Base-by-base conservation (phyloP, 1,139 yeast genomes). In the Scheffersomyces insectosa region DNA sequence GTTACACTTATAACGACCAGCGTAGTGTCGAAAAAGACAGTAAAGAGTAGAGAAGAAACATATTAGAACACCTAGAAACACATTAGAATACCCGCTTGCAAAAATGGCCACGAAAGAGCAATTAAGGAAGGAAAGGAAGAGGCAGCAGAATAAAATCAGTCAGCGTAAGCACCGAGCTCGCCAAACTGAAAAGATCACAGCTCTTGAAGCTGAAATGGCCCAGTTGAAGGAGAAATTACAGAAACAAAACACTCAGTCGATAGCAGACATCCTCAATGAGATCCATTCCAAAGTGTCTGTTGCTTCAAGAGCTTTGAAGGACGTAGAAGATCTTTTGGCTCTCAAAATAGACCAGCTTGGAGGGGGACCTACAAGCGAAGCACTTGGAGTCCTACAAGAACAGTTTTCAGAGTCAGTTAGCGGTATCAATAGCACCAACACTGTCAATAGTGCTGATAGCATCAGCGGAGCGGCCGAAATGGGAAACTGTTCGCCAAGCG, bases 121-220 rank as follows among this genome's bases (percentile, higher is more conserved):
- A 11, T 14, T 12, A 14, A 15, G 34, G 10, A 31, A 31, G 20
- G 34, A 31, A 20, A 15, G 34, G 34, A 31, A 31, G 20, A 13
- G 34, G 9, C 34, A 14, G n/a, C 34, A 31, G 34, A 31, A 31
- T 20, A 31, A 31, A 20, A 31, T 31, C 34, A 31, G 34, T 14
- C 34, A 31, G 34, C 34, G 34, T 13, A 31, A 31, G n/a, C 34
- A 31, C 34, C 34, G 34, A 3, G 34, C 34, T 11, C 15, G 34
- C 10, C 34, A 31, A n/a, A 20, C 34, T 11, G 34, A 31, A 9
- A 31, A 20, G n/a, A 31, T 31, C 11, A 15, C 10, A 9, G 34
- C 34, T 7, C 34, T 31, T 12, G 34, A 31, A 15, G 23, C 15
- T 3, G 34, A 31, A 31, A 20, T 31, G 23, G 20, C 10, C n/a